A percentile compares a stretch with the other conserved stretches of the same genome.
Conservation (phyloP, 2,329 filamentous ascomycete species). For the Colletotrichum abscissum region DNA sequence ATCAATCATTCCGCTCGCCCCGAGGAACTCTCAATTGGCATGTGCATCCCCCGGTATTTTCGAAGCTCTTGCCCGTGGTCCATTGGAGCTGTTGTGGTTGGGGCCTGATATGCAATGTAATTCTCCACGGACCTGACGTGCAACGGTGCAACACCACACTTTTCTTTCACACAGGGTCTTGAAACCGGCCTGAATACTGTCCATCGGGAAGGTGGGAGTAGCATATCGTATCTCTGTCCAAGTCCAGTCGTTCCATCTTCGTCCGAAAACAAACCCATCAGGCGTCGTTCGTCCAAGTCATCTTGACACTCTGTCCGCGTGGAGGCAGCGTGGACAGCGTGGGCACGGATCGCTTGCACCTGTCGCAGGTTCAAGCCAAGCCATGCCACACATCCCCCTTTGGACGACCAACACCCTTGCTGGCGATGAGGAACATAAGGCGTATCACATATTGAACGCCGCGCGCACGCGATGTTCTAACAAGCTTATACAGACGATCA, state of each 20-base stretch:
- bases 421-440: background rate
- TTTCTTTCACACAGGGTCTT: background rate
- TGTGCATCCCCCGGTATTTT: background rate
- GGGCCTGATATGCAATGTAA: background rate
- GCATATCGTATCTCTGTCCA: background rate
- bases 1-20: background rate
- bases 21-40: background rate
- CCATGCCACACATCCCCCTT: background rate
- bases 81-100: background rate
- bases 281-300: background rate
- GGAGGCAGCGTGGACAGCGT: background rate
- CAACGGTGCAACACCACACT: background rate
- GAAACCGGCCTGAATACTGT: background rate
- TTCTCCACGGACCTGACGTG: background rate
- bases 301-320: background rate
- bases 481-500: slow-evolving; percentile 21
- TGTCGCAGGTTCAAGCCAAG: background rate
- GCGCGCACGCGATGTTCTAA: background rate
- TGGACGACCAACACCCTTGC: background rate
- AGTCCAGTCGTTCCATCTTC: background rate
- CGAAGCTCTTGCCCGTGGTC: background rate
- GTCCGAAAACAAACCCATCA: background rate
- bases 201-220: background rate
- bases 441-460: slow-evolving; percentile 9
- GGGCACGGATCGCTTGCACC: background rate